Conservation (phyloP, 1,139 yeast genomes). For the Zygosaccharomyces pseudobailii region DNA sequence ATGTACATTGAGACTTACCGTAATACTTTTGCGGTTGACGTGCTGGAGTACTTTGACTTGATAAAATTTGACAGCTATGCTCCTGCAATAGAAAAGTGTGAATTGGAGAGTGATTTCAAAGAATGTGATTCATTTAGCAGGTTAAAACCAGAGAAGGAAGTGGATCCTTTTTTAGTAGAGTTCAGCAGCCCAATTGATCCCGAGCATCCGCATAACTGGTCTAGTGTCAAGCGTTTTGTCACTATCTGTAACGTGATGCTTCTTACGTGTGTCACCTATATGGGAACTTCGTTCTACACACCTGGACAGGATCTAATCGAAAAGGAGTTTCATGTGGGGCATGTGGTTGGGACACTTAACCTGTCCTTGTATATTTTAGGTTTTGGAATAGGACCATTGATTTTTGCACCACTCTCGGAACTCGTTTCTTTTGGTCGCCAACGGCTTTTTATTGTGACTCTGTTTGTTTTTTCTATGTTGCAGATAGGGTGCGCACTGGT, state of each 20-base stretch:
- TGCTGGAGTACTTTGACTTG: too few species aligned
- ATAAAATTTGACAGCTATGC: too few species aligned
- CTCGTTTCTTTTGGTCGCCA: slow-evolving; percentile 37
- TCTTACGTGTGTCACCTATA: slow-evolving; percentile 41
- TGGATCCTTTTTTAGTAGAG: slow-evolving; percentile 11
- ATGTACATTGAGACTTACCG: too few species aligned
- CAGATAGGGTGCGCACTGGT: slow-evolving; percentile 57
- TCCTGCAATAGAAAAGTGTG: too few species aligned
- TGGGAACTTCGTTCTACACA: slow-evolving; percentile 58
- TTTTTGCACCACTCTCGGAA: slow-evolving; percentile 54
- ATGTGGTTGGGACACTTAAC: too few species aligned
- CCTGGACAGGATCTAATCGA: slow-evolving; percentile 40
- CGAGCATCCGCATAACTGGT: slow-evolving; percentile 34
- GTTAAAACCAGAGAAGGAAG: too few species aligned
- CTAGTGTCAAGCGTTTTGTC: slow-evolving; percentile 43
- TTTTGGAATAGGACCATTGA: slow-evolving; percentile 52
- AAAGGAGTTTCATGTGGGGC: slow-evolving; percentile 20
- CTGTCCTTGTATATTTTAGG: slow-evolving; percentile 45
- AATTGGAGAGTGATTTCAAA: too few species aligned
- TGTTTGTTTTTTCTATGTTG: slow-evolving; percentile 61
- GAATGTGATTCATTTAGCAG: too few species aligned
- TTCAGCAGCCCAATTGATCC: slow-evolving; percentile 42
- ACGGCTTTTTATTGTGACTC: slow-evolving; percentile 42
- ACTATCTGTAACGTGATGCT: slow-evolving; percentile 40
- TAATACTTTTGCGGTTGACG: too few species aligned